Conservation (phyloP, 2,329 filamentous ascomycete species). For the Aspergillus sp. region DNA sequence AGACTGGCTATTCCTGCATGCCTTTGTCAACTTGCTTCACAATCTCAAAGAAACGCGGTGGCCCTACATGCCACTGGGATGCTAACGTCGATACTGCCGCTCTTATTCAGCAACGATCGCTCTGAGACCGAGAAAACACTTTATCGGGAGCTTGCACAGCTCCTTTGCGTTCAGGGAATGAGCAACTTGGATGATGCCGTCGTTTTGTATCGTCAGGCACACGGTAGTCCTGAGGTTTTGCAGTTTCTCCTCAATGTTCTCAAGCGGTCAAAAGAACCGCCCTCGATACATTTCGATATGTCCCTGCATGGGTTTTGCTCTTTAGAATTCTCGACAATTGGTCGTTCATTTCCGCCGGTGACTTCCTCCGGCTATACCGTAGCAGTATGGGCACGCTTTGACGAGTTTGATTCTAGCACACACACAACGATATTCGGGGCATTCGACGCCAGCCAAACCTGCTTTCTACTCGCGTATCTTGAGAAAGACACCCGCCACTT, state of each 20-base stretch:
- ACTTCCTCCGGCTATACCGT: slow-evolving; percentile 82
- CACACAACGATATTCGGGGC: slow-evolving; percentile 96
- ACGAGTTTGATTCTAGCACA: slow-evolving; percentile 74
- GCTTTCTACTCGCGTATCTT: slow-evolving; percentile 88
- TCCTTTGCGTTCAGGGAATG: slow-evolving; percentile 69
- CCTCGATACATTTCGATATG: slow-evolving; percentile 91
- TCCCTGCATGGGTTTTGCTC: slow-evolving; percentile 84
- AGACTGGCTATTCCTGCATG: slow-evolving; percentile 61
- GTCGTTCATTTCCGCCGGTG: slow-evolving; percentile 76
- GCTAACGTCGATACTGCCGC: slow-evolving; percentile 60
- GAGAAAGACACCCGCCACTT: slow-evolving; percentile 92
- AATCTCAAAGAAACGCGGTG: slow-evolving; percentile 65
- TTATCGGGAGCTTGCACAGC: slow-evolving; percentile 63
- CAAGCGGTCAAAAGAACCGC: slow-evolving; percentile 68
- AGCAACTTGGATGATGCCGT: slow-evolving; percentile 78
- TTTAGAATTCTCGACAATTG: slow-evolving; percentile 81
- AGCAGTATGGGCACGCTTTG: slow-evolving; percentile 81
- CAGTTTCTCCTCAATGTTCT: slow-evolving; percentile 72
- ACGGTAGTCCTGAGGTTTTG: slow-evolving; percentile 48
- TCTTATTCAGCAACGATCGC: slow-evolving; percentile 57
- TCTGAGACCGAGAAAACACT: slow-evolving; percentile 53
- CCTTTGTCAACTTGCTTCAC: slow-evolving; percentile 53
- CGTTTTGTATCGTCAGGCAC: slow-evolving; percentile 61
- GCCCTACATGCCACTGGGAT: slow-evolving; percentile 69
- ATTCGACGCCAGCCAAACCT: slow-evolving; percentile 86